Percentiles rank a stretch among this genome's conserved stretches.
These are phyloP conservation scores for Harringtonia aguacate DNA, from an alignment of 2,329 filamentous ascomycete species.

Conservation along the genomic window DNA sequence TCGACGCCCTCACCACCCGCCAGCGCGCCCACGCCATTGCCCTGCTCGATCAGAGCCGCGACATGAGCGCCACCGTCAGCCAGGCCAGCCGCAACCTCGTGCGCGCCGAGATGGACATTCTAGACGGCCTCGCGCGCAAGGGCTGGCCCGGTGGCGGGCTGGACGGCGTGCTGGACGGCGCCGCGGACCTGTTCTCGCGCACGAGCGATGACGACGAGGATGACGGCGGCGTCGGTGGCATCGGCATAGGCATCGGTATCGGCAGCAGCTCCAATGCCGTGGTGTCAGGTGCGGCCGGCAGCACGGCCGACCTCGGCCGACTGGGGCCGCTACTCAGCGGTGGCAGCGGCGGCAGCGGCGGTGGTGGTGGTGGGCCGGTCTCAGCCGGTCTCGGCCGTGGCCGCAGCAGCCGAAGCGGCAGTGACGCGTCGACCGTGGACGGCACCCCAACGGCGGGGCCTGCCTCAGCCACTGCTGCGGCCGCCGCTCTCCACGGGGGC, in stretches of 20 bases:
- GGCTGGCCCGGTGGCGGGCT: constrained; percentile 58
- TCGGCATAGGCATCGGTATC: constrained; percentile 4
- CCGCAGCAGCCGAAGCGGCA: constrained; percentile 5
- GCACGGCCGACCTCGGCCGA: background rate
- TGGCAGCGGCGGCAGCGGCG: constrained; percentile 9
- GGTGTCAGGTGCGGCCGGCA: constrained; percentile 19
- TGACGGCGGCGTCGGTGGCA: constrained; percentile 8
- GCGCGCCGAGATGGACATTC: constrained; percentile 59
- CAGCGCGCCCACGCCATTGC: constrained; percentile 51
- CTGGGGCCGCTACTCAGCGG: constrained; percentile 10
- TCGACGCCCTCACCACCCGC: constrained; percentile 51
- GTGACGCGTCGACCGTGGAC: constrained; percentile 14
- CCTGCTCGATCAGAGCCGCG: constrained; percentile 52
- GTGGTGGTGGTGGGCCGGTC: constrained; percentile 7
- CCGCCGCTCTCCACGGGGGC: constrained; percentile 10
- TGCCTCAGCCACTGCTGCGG: too few species aligned
- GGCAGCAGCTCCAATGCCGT: constrained; percentile 12
- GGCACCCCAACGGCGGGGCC: too few species aligned
- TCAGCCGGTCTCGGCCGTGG: background rate
- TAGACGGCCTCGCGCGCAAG: constrained; percentile 54
- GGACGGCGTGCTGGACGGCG: constrained; percentile 54
- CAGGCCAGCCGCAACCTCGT: constrained; percentile 56
- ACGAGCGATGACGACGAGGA: constrained; percentile 8
- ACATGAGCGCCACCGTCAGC: constrained; percentile 50
- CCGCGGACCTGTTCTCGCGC: constrained; percentile 38